Base-by-base conservation (phyloP, 2,329 filamentous ascomycete genomes). In the Diaporthe sp. region DNA sequence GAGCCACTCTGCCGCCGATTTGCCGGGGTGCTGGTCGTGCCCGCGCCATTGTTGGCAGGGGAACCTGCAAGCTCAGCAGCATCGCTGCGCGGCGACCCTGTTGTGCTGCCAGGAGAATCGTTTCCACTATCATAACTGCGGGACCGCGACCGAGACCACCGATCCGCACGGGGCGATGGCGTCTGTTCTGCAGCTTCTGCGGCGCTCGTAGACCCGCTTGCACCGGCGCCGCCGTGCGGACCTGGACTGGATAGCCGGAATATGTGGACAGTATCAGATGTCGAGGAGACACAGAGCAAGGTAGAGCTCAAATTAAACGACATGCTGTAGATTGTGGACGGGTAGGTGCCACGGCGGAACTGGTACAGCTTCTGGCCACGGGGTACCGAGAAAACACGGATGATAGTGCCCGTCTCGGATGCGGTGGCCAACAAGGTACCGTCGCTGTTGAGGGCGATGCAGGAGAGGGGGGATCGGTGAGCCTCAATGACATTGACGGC, bases 311-410 rank as follows among this genome's bases (percentile, higher is more conserved):
- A 92, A 84, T 99, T 99, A 86, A 99, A 99, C 1, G 96, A 98
- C 95, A 99, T 98, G 90, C 95, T 98, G 86, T 96, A 98, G 80
- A 99, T 99, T 55, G 95, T 94, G 2, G 96, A 96, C 0, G 97
- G 97, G 84, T 98, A 98, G 3, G 96, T 98, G 58, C 97, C 97
- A 78, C 97, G 92, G 76, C 97, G 92, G 85, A 99, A 99, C 83
- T 99, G 96, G 84, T 96, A 98, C 25, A 99, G 89, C 84, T 98
- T 99, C 81, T 96, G 93, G 15, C 95, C 97, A 78, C 93, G 92
- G 3, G 97, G 97, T 1, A 99, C 92, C 1, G 95, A 95, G 84
- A 99, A 99, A 71, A 99, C 95, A 22, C 97, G 93, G 78, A 99
- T 98, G 76, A 99, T 98, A 0, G 97, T 99, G 78, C 97, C 97